Conservation (phyloP, 2,329 filamentous ascomycete genomes). For the Sordariomycetes sp. region DNA sequence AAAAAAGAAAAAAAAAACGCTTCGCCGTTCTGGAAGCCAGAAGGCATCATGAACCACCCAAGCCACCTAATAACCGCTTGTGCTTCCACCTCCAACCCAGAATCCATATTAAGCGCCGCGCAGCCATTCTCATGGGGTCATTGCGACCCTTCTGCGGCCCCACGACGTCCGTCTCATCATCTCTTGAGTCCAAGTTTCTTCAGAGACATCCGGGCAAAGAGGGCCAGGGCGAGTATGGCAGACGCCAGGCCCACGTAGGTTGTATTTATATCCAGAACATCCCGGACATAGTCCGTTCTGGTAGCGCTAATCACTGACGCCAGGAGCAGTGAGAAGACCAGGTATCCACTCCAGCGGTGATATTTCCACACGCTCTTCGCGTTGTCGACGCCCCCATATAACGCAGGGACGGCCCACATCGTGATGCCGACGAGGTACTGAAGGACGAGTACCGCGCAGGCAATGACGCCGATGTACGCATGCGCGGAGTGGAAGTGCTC, state of each 20-base stretch:
- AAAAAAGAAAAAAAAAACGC: no score
- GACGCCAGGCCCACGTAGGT: conserved; percentile 64
- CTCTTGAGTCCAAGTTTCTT: conserved; percentile 57
- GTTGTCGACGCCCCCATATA: conserved; percentile 70
- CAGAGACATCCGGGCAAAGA: conserved; percentile 70
- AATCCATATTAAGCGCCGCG: no score
- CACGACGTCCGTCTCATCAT: not conserved
- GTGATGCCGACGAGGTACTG: conserved; percentile 75
- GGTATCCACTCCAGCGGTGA: conserved; percentile 70
- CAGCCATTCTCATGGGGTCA: no score
- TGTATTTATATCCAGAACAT: conserved; percentile 58
- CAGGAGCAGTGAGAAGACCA: conserved; percentile 58
- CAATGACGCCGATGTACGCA: conserved; percentile 70
- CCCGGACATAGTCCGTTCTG: conserved; percentile 62
- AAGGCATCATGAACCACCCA: no score
- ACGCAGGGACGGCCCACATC: conserved; percentile 62
- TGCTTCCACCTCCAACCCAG: no score
- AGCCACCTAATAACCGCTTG: no score
- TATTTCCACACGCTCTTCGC: conserved; percentile 87
- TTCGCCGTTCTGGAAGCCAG: no score
- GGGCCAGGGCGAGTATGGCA: conserved; percentile 57
- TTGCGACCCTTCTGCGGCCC: no score
- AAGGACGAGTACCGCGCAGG: conserved; percentile 56
- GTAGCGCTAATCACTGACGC: conserved; percentile 67
- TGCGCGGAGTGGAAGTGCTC: conserved; percentile 73